phyloP scores from a whole-genome alignment of 1,284 basidiomycete species.

The Moesziomyces antarcticus region DNA sequence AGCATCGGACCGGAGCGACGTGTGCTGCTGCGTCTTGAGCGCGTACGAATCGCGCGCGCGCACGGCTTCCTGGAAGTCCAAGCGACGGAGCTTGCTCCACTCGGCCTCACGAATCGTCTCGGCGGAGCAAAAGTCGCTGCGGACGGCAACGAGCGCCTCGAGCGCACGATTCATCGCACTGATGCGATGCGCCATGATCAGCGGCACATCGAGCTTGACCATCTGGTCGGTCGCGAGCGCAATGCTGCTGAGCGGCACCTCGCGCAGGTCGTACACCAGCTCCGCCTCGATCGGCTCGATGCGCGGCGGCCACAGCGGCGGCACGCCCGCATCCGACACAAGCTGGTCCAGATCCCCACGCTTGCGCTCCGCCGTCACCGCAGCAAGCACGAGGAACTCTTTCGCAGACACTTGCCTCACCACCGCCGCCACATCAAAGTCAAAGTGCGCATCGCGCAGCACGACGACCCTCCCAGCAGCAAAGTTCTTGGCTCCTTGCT shows the following conservation, averaged over 20 bases:
- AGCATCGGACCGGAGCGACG: slow-evolving; percentile 47
- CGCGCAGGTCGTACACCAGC: slow-evolving; percentile 76
- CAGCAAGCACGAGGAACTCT: slow-evolving; percentile 80
- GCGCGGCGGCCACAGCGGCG: slow-evolving; percentile 41
- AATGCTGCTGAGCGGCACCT: slow-evolving; percentile 80
- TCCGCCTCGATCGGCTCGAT: slow-evolving; percentile 9
- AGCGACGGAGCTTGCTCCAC: slow-evolving; percentile 82
- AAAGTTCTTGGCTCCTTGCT: slow-evolving; percentile 78
- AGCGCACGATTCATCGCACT: slow-evolving; percentile 71
- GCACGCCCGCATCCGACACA: not conserved
- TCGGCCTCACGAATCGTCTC: slow-evolving; percentile 70
- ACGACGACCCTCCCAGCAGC: slow-evolving; percentile 82
- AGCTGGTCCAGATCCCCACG: slow-evolving; percentile 69
- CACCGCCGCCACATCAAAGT: slow-evolving; percentile 79
- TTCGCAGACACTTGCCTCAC: slow-evolving; percentile 75
- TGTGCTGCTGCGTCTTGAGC: slow-evolving; percentile 62
- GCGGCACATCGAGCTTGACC: slow-evolving; percentile 72
- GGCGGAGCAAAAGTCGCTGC: slow-evolving; percentile 1
- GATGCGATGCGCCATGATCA: slow-evolving; percentile 72
- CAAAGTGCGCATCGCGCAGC: slow-evolving; percentile 79
- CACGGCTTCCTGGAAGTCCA: slow-evolving; percentile 91
- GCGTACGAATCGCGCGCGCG: slow-evolving; percentile 73
- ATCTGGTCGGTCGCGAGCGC: slow-evolving; percentile 77
- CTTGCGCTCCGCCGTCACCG: slow-evolving; percentile 71
- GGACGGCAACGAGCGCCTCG: slow-evolving; percentile 25